These are phyloP conservation scores for Monosporascus sp. DNA, from an alignment of 2,329 filamentous ascomycete species.

Conservation along the genomic window DNA sequence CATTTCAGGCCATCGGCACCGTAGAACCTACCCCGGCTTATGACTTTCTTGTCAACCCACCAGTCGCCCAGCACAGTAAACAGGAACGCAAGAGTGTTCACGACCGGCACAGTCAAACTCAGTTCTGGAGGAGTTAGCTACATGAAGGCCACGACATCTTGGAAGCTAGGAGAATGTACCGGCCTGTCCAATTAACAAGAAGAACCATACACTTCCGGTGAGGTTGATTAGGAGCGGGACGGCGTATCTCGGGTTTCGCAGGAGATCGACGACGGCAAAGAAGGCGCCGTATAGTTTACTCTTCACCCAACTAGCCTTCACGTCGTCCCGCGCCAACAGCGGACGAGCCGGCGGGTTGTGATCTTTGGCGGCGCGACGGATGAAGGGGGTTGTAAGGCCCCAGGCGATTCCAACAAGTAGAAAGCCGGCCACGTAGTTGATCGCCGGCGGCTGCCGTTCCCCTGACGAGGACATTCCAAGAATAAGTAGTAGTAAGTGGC, in stretches of 20 bases:
- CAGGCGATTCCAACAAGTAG: conserved; percentile 86
- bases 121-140: conserved; percentile 53
- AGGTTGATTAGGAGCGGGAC: conserved; percentile 81
- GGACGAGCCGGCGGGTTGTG: conserved; percentile 61
- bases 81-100: conserved; percentile 90
- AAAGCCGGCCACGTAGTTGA: conserved; percentile 87
- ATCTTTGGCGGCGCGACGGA: conserved; percentile 74
- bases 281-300: conserved; percentile 58
- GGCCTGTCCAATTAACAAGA: conserved; percentile 84
- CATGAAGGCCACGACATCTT: conserved; percentile 3
- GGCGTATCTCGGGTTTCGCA: conserved; percentile 78
- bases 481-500: neutral
- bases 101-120: conserved; percentile 89
- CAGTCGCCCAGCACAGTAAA: conserved; percentile 94
- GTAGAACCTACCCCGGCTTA: conserved; percentile 63
- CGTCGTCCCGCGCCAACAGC: conserved; percentile 43
- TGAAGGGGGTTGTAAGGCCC: conserved; percentile 90
- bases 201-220: conserved; percentile 95
- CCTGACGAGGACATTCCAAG: neutral
- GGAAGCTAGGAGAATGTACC: conserved; percentile 47
- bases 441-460: conserved; percentile 40
- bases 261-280: conserved; percentile 71
- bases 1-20: neutral
- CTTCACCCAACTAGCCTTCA: conserved; percentile 55
- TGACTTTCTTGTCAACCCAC: conserved; percentile 89